Evolutionary conservation across 1,284 basidiomycete species (phyloP), one percentile per base, ranked within the genome.

Genomic region (Meira nashicola): DNA sequence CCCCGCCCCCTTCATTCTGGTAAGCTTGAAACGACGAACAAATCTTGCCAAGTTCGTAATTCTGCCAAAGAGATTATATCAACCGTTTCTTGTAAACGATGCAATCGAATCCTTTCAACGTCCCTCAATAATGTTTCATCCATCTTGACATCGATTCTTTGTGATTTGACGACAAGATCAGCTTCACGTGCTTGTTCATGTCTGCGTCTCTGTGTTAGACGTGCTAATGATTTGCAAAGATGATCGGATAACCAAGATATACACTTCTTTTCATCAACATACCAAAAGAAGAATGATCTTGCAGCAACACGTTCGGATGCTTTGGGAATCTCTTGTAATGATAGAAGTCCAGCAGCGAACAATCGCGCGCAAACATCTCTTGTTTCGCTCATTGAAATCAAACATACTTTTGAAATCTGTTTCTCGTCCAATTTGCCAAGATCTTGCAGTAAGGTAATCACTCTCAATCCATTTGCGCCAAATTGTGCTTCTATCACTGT

Each of bases 351-450:
- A 7, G 73, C 60, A 44, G 71, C 67, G 58, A 78, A 76, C 56
- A 98, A 83, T 1, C 86, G 84, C 10, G 89, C 84, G 57, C 96
- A 83, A 43, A 92, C 80, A 41, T 88, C 86, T 52, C 94, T 86
- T 52, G 90, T 88, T 69, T 93, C 89, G 74, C 90, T 90, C 39
- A 88, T 84, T 0, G 90, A 85, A 81, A 97, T 87, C 86, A 98
- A 90, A 4, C 91, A 90, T 49, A 89, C 83, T 79, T 95, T 94
- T 21, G 91, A 89, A 44, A 98, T 88, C 15, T 92, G 90, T 76
- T 94, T 93, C 79, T 97, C 94, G 64, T 93, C 90, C 82, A 94
- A 87, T 80, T 95, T 95, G n/a, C 90, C 91, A n/a, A 87, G 87
- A 57, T 88, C 86, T 53, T 90, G 79, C 33, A 98, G 80, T 19